phyloP scores from a whole-genome alignment of 441 rosid species.

The Eruca vesicaria region DNA sequence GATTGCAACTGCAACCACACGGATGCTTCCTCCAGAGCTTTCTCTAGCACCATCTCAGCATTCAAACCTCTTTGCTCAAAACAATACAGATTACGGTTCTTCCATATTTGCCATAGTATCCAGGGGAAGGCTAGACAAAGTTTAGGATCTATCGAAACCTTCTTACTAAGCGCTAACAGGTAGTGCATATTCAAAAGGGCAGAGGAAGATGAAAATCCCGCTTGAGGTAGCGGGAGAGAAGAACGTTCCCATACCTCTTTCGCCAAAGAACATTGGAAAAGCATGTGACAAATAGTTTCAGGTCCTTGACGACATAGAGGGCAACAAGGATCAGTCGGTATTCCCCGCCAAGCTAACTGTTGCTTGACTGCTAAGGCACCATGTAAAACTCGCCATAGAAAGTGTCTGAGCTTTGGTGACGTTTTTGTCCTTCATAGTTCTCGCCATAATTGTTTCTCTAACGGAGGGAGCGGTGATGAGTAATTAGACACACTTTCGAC shows the following conservation, averaged over 20 bases:
- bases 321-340: neutral
- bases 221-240: neutral
- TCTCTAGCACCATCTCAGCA: too few relatives aligned
- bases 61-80: neutral
- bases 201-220: neutral
- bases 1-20: too few relatives aligned
- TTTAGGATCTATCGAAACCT: neutral
- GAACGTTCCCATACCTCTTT: neutral
- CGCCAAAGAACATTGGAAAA: neutral
- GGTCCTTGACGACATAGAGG: neutral
- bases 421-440: neutral
- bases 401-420: neutral
- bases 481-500: too few relatives aligned
- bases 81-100: neutral
- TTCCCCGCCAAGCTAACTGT: neutral
- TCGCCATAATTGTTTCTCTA: neutral
- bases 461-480: neutral
- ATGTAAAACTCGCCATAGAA: too few relatives aligned
- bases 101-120: neutral
- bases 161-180: neutral
- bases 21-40: too few relatives aligned
- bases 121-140: neutral
- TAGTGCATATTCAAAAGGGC: neutral
- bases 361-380: neutral
- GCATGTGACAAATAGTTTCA: neutral